phyloP scores from a whole-genome alignment of 192 early-diverging fungal species.

The Backusella psychrophila region DNA sequence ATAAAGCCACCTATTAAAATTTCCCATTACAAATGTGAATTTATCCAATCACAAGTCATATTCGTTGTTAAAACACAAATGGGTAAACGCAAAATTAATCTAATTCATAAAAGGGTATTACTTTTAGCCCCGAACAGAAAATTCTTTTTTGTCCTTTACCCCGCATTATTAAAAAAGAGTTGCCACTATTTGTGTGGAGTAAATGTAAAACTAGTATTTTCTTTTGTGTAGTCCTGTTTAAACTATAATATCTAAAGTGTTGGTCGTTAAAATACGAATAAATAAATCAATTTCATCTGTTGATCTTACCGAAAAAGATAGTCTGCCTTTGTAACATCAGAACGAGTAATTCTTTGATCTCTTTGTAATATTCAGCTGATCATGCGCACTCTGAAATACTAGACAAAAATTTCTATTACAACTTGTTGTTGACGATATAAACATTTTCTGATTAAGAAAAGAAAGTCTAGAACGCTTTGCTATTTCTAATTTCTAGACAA shows the following conservation, averaged over 20 bases:
- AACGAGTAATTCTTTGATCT: not conserved
- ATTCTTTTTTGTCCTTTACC: not conserved
- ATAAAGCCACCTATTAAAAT: not conserved
- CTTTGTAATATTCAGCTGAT: not conserved
- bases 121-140: not conserved
- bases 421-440: not conserved
- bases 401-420: not conserved
- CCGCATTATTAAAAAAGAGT: not conserved
- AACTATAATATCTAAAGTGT: not conserved
- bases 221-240: not conserved
- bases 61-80: not conserved
- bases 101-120: not conserved
- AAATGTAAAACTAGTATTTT: not conserved
- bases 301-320: not conserved
- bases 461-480: not conserved
- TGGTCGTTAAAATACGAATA: not conserved
- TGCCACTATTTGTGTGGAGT: not conserved
- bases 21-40: slow-evolving; percentile 1
- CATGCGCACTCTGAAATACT: not conserved
- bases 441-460: not conserved
- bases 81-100: not conserved
- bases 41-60: not conserved
- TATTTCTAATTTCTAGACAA: not conserved
- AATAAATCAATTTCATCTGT: not conserved
- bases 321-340: not conserved